Evolutionary conservation across 495 filamentous ascomycete genomes (phyloP).

Genomic region (Immersiella caudata): DNA sequence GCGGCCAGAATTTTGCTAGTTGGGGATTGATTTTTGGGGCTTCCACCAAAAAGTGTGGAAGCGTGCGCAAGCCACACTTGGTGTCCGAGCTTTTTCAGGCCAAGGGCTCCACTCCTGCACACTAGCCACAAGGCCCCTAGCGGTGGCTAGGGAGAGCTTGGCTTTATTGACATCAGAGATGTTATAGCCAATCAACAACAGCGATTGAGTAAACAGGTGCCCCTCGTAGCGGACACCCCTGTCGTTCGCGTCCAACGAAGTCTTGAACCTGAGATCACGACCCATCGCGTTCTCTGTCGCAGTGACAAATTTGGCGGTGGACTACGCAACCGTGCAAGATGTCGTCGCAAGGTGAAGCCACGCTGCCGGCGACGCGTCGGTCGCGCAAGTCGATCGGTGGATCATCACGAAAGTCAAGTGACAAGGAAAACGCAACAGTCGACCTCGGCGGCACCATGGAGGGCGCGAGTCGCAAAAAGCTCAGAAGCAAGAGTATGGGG

Average conservation of each 20-base stretch:
- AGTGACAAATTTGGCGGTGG: slow-evolving; percentile 10
- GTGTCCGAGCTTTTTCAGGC: neutral
- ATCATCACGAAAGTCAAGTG: slow-evolving; percentile 51
- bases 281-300: slow-evolving; percentile 4
- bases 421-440: slow-evolving; percentile 74
- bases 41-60: slow-evolving; percentile 37
- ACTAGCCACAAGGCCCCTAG: slow-evolving; percentile 3
- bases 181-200: slow-evolving; percentile 4
- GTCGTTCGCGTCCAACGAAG: slow-evolving; percentile 17
- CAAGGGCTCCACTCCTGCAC: neutral
- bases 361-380: slow-evolving; percentile 58
- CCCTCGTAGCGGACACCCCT: slow-evolving; percentile 3
- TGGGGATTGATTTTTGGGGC: slow-evolving; percentile 36
- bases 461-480: slow-evolving; percentile 65
- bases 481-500: slow-evolving; percentile 91
- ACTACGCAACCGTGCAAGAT: slow-evolving; percentile 32
- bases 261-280: neutral
- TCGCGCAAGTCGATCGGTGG: slow-evolving; percentile 81
- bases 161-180: slow-evolving; percentile 18
- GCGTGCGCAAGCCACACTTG: slow-evolving; percentile 39
- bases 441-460: slow-evolving; percentile 52
- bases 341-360: slow-evolving; percentile 50
- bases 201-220: slow-evolving; percentile 21
- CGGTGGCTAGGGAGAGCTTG: neutral
- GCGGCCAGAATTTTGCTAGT: slow-evolving; percentile 35